Evolutionary conservation across 2,329 filamentous ascomycete species (phyloP).

Genomic region (Orbilia quercus): DNA sequence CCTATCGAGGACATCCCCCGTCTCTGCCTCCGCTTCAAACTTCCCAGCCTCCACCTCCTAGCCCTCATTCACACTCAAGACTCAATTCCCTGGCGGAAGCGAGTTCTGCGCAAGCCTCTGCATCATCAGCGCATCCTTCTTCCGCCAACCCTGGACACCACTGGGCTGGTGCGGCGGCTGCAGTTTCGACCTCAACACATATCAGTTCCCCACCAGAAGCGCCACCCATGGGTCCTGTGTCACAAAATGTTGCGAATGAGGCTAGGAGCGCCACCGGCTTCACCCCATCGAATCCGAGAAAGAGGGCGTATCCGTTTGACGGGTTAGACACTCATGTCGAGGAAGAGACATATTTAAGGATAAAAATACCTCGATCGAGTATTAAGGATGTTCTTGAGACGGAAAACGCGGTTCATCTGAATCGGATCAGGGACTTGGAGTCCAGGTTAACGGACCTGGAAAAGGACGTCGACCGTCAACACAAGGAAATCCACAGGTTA

Average conservation of each 20-base stretch:
- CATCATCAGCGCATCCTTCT: slow-evolving; percentile 50
- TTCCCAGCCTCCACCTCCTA: slow-evolving; percentile 44
- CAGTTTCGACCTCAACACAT: slow-evolving; percentile 53
- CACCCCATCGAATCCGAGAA: slow-evolving; percentile 49
- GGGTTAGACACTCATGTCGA: slow-evolving; percentile 40
- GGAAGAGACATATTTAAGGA: slow-evolving; percentile 35
- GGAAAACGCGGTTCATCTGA: slow-evolving; percentile 24
- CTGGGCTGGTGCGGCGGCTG: slow-evolving; percentile 48
- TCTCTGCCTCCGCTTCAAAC: slow-evolving; percentile 51
- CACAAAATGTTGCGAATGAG: slow-evolving; percentile 34
- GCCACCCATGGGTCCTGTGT: slow-evolving; percentile 44
- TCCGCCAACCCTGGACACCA: slow-evolving; percentile 52
- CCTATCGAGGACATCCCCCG: slow-evolving; percentile 45
- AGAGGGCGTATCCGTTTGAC: slow-evolving; percentile 52
- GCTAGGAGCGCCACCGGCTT: slow-evolving; percentile 48
- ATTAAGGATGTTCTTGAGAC: slow-evolving; percentile 42
- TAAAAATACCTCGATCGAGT: slow-evolving; percentile 49
- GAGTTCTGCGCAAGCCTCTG: slow-evolving; percentile 54
- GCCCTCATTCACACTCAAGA: slow-evolving; percentile 53
- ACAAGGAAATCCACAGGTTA: slow-evolving; percentile 39
- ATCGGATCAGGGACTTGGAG: slow-evolving; percentile 37
- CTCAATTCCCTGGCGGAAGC: slow-evolving; percentile 57
- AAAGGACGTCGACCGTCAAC: slow-evolving; percentile 41
- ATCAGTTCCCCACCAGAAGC: slow-evolving; percentile 53
- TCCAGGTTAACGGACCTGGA: slow-evolving; percentile 36